phyloP scores from a whole-genome alignment of 2,329 filamentous ascomycete species.

The Penicillium hesseltinei region DNA sequence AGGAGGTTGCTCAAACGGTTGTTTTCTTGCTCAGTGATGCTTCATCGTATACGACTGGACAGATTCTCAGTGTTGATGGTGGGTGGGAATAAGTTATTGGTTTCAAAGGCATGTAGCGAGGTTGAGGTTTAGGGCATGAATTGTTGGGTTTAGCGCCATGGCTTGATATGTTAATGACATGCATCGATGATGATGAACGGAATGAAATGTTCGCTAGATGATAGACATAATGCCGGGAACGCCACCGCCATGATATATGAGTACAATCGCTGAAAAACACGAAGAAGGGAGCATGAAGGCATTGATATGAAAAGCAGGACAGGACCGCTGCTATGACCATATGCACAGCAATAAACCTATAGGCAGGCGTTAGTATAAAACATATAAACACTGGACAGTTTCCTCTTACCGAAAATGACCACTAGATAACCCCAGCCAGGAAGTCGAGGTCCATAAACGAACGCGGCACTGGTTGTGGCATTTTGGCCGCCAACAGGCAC shows the following conservation, averaged over 20 bases:
- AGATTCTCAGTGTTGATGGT: conserved; percentile 48
- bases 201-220: not conserved
- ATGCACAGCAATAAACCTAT: conserved; percentile 19
- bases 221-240: not conserved
- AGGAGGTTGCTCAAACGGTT: conserved; percentile 46
- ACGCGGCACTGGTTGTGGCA: not conserved
- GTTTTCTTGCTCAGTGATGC: conserved; percentile 50
- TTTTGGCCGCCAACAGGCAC: conserved; percentile 16
- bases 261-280: conserved; percentile 5
- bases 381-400: not conserved
- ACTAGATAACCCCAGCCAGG: conserved; percentile 11
- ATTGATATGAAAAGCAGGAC: not conserved
- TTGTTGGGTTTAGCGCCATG: not conserved
- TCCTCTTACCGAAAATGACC: conserved; percentile 11
- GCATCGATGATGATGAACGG: not conserved
- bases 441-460: not conserved
- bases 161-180: not conserved
- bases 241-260: conserved; percentile 8
- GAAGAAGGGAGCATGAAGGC: not conserved
- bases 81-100: conserved; percentile 37
- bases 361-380: not conserved
- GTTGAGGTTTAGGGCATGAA: not conserved
- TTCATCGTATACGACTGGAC: conserved; percentile 48
- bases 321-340: conserved; percentile 1
- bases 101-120: not conserved